Percentiles rank a stretch among this genome's conserved stretches.
Conservation (phyloP, 176 grass and related monocot species). For the Urochloa ruziziensis region DNA sequence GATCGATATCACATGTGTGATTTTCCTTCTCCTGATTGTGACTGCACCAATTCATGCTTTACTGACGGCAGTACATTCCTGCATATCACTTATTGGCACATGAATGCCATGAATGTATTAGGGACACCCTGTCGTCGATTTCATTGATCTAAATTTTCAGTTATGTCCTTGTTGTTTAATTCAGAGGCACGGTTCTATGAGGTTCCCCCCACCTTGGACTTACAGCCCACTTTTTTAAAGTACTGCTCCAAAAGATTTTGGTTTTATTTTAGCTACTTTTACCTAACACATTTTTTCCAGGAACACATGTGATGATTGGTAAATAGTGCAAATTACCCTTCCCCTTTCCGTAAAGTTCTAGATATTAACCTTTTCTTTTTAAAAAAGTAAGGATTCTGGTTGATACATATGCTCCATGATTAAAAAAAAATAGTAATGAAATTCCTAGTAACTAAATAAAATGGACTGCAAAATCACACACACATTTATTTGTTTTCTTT, state of each 20-base stretch:
- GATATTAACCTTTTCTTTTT: background rate
- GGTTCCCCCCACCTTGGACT: background rate
- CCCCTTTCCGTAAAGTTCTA: background rate
- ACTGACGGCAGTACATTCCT: background rate
- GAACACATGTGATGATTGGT: background rate
- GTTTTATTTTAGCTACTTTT: background rate
- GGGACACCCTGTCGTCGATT: background rate
- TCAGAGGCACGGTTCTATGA: background rate
- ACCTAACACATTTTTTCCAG: background rate
- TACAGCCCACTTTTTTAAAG: background rate
- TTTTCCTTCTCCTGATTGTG: background rate
- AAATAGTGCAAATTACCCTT: background rate
- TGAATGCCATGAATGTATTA: background rate
- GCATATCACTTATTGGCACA: background rate
- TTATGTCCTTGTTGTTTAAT: background rate
- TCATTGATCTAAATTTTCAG: background rate
- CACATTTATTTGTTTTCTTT: background rate
- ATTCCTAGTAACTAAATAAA: background rate
- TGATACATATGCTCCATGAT: background rate
- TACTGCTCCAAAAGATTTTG: background rate
- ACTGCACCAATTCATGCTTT: background rate
- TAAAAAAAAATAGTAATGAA: background rate
- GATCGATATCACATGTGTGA: slow-evolving; percentile 30
- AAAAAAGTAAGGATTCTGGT: background rate
- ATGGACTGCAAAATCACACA: background rate